Percentiles rank a stretch among this genome's conserved stretches.
These are phyloP conservation scores for Withania somnifera DNA, from an alignment of 305 asterid genomes.

Conservation along the genomic window DNA sequence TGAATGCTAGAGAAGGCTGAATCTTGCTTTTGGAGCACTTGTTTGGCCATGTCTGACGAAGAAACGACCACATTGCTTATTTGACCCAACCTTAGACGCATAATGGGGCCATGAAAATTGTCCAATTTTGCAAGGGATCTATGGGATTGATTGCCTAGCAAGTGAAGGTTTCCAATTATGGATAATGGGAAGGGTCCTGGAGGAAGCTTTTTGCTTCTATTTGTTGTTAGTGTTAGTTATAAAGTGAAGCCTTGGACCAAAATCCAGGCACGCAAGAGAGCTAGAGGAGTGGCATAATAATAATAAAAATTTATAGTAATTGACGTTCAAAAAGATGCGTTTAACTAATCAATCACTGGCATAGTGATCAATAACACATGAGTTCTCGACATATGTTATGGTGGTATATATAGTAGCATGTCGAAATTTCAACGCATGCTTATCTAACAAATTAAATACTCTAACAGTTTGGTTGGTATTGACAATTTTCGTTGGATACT, in stretches of 20 bases:
- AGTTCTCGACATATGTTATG: background rate
- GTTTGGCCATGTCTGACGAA: constrained; percentile 8
- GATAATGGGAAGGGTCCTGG: background rate
- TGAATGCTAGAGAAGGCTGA: background rate
- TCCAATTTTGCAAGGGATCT: background rate
- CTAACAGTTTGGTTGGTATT: too few relatives aligned
- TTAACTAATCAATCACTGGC: background rate
- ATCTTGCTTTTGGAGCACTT: constrained; percentile 12
- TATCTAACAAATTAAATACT: too few relatives aligned
- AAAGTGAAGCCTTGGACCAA: background rate
- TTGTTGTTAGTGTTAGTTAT: background rate
- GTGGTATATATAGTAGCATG: background rate
- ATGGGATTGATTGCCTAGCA: background rate
- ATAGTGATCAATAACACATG: background rate
- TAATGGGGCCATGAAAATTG: background rate
- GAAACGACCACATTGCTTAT: background rate
- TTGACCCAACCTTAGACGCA: background rate
- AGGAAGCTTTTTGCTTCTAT: background rate
- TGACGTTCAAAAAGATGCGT: background rate
- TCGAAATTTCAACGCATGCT: too few relatives aligned
- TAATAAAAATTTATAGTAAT: background rate
- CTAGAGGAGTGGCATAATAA: background rate
- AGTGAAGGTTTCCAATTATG: background rate
- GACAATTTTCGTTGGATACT: too few relatives aligned
- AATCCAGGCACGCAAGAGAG: background rate